Evolutionary conservation across 305 asterid species (phyloP).

Genomic region (Fraxinus paxiana): DNA sequence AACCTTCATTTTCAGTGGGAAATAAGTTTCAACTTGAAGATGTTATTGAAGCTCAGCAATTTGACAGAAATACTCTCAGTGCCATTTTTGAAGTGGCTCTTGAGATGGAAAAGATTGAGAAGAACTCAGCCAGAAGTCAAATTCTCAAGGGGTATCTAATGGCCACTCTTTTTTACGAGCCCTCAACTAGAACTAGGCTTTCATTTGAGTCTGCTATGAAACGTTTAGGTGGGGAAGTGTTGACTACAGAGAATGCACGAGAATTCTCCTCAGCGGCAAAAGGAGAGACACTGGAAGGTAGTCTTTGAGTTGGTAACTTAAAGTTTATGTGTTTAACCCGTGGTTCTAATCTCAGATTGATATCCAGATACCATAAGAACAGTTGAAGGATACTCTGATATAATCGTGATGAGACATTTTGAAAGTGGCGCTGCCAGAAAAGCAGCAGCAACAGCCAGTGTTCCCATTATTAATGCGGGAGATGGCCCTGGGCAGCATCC

Average conservation of each 20-base stretch:
- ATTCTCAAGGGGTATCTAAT: slow-evolving; percentile 75
- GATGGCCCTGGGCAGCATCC: slow-evolving; percentile 99
- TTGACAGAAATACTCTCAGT: slow-evolving; percentile 63
- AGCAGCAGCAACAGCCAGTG: slow-evolving; percentile 69
- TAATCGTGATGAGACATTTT: slow-evolving; percentile 89
- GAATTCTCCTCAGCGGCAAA: slow-evolving; percentile 94
- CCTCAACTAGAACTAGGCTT: slow-evolving; percentile 90
- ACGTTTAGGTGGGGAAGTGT: slow-evolving; percentile 87
- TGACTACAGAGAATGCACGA: slow-evolving; percentile 90
- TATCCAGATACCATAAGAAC: slow-evolving; percentile 75
- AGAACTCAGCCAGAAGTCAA: slow-evolving; percentile 56
- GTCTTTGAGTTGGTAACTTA: neutral
- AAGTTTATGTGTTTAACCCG: neutral
- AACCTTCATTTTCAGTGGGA: slow-evolving; percentile 33
- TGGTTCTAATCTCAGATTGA: slow-evolving; percentile 11
- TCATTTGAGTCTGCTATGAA: slow-evolving; percentile 97
- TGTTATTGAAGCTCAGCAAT: slow-evolving; percentile 82
- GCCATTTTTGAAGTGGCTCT: slow-evolving; percentile 80
- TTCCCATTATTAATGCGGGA: slow-evolving; percentile 90
- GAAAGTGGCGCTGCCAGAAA: slow-evolving; percentile 94
- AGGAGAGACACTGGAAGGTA: slow-evolving; percentile 97
- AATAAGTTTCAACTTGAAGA: slow-evolving; percentile 64
- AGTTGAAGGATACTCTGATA: slow-evolving; percentile 83
- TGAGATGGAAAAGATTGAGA: slow-evolving; percentile 87
- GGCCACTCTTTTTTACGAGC: slow-evolving; percentile 93